phyloP scores from a whole-genome alignment of 495 filamentous ascomycete genomes.

The Cairneyella variabilis region DNA sequence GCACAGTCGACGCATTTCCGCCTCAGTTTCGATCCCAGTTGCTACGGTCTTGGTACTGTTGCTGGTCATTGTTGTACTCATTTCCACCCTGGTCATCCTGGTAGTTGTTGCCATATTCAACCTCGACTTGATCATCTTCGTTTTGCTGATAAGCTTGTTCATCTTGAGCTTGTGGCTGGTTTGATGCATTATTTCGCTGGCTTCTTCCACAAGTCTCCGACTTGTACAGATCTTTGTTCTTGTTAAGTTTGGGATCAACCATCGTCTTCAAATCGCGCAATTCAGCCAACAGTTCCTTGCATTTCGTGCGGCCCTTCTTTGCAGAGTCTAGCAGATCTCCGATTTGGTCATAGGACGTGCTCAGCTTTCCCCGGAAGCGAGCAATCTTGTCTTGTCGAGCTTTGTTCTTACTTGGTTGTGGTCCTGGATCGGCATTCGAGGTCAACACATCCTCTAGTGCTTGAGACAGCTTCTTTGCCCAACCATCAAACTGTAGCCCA shows the following conservation, averaged over 20 bases:
- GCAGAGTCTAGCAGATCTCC: conserved; percentile 1
- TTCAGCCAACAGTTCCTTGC: conserved; percentile 10
- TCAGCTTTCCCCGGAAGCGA: conserved; percentile 19
- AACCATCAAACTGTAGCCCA: conserved; percentile 13
- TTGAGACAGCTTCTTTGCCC: too few species aligned
- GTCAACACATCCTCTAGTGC: too few species aligned
- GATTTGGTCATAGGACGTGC: conserved; percentile 6
- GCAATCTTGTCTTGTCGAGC: conserved; percentile 14
- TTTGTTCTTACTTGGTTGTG: neutral
- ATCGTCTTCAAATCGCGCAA: conserved; percentile 6
- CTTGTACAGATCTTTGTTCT: conserved; percentile 6
- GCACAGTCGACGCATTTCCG: too few species aligned
- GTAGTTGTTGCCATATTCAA: too few species aligned
- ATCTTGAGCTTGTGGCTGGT: too few species aligned
- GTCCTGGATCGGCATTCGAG: neutral
- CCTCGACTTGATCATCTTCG: too few species aligned
- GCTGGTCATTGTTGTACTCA: too few species aligned
- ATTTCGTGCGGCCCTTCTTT: conserved; percentile 3
- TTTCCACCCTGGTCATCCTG: too few species aligned
- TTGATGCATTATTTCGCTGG: too few species aligned
- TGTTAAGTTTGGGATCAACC: conserved; percentile 9
- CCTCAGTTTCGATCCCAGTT: too few species aligned
- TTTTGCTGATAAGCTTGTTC: too few species aligned
- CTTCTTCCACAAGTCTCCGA: neutral
- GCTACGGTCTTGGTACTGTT: too few species aligned